Evolutionary conservation across 2,329 filamentous ascomycete genomes (phyloP).

Genomic region (Trichophyton mentagrophytes): DNA sequence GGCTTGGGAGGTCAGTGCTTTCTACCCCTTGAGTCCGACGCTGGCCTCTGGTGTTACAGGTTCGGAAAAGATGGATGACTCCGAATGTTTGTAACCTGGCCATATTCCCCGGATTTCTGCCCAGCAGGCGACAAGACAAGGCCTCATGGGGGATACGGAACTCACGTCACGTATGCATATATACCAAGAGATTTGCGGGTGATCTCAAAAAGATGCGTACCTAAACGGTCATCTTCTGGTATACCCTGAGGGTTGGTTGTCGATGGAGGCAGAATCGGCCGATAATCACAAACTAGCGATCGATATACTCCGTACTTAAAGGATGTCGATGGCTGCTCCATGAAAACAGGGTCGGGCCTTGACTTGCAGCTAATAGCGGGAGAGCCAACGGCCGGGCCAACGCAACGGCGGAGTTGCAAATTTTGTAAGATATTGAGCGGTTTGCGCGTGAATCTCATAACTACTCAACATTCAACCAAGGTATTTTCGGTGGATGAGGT

Average conservation of each 20-base stretch:
- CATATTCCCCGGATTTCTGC: conserved; percentile 1
- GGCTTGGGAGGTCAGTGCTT: neutral
- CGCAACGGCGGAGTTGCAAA: neutral
- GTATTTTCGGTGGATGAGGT: neutral
- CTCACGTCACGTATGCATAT: neutral
- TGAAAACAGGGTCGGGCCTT: neutral
- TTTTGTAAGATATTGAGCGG: neutral
- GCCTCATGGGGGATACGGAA: neutral
- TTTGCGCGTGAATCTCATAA: neutral
- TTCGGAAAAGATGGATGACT: neutral
- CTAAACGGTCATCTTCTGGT: neutral
- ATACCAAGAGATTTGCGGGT: neutral
- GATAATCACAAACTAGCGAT: neutral
- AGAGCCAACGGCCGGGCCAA: neutral
- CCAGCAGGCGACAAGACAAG: neutral
- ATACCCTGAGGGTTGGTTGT: neutral
- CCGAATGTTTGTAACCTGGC: neutral
- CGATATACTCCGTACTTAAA: neutral
- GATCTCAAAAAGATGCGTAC: neutral
- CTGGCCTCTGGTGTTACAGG: neutral
- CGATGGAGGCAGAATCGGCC: neutral
- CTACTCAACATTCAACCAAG: neutral
- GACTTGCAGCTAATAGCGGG: neutral
- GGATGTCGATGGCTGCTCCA: neutral
- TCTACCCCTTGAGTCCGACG: neutral